Conservation (phyloP, 257 asterid species). For the Schizonepeta tenuifolia region DNA sequence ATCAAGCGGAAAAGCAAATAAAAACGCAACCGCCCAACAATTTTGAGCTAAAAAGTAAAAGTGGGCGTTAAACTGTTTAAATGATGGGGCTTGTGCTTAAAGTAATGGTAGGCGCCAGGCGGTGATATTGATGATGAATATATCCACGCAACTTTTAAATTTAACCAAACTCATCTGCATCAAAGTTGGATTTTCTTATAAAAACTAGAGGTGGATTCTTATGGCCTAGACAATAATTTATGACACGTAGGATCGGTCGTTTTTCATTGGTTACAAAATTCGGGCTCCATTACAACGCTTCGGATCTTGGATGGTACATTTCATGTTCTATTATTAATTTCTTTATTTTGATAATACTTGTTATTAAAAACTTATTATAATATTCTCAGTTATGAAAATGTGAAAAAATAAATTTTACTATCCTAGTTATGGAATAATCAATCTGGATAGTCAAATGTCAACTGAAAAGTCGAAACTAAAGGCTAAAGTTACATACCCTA, state of each 20-base stretch:
- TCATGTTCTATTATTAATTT: too few relatives aligned
- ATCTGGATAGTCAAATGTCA: too few relatives aligned
- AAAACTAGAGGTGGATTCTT: not conserved
- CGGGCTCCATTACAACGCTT: too few relatives aligned
- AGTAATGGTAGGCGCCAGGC: constrained; percentile 44
- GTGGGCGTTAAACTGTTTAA: constrained; percentile 31
- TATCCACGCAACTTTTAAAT: too few relatives aligned
- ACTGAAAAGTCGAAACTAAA: too few relatives aligned
- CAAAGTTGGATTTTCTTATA: constrained; percentile 15
- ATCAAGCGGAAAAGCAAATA: constrained; percentile 14
- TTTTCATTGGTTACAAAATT: not conserved
- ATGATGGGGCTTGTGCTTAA: constrained; percentile 44
- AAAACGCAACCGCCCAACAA: constrained; percentile 36
- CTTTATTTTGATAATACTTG: too few relatives aligned
- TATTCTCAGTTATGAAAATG: too few relatives aligned
- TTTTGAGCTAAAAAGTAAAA: constrained; percentile 15
- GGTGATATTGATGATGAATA: constrained; percentile 32
- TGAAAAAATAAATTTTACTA: too few relatives aligned
- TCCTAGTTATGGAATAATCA: too few relatives aligned
- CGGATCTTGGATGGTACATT: too few relatives aligned
- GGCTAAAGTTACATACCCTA: too few relatives aligned
- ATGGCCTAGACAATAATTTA: not conserved
- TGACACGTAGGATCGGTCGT: not conserved
- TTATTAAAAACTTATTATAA: too few relatives aligned
- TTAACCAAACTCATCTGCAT: constrained; percentile 3